Evolutionary conservation across 805 yeast species (phyloP).

Genomic region (Alloascoidea africana): DNA sequence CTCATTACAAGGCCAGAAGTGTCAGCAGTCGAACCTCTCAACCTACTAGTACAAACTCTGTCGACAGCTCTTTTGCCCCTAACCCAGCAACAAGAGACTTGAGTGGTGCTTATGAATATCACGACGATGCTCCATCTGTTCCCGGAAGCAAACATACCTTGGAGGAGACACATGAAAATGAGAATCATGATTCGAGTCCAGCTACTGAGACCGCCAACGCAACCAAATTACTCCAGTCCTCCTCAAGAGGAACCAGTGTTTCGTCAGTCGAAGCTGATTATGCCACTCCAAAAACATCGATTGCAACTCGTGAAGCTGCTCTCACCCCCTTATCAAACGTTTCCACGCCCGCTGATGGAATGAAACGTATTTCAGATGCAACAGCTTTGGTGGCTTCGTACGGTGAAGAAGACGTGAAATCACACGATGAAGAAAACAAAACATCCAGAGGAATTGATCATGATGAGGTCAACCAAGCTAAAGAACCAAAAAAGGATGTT

Average conservation of each 20-base stretch:
- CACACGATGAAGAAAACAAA: background rate
- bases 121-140: background rate
- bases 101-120: too few relatives aligned
- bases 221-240: background rate
- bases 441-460: background rate
- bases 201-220: slow-evolving; percentile 1
- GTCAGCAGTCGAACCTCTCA: background rate
- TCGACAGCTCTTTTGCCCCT: background rate
- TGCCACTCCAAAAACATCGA: background rate
- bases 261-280: too few relatives aligned
- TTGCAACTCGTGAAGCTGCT: background rate
- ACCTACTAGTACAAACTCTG: background rate
- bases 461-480: background rate
- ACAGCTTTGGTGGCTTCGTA: background rate
- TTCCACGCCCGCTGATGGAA: background rate
- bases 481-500: background rate
- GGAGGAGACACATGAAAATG: background rate
- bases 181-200: background rate
- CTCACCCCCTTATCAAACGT: background rate
- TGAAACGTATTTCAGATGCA: background rate
- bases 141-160: too few relatives aligned
- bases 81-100: too few relatives aligned
- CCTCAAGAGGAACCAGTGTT: too few relatives aligned
- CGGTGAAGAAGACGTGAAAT: background rate
- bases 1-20: background rate